Conservation (phyloP, 2,329 filamentous ascomycete species). For the Pestalotiopsis sp. region DNA sequence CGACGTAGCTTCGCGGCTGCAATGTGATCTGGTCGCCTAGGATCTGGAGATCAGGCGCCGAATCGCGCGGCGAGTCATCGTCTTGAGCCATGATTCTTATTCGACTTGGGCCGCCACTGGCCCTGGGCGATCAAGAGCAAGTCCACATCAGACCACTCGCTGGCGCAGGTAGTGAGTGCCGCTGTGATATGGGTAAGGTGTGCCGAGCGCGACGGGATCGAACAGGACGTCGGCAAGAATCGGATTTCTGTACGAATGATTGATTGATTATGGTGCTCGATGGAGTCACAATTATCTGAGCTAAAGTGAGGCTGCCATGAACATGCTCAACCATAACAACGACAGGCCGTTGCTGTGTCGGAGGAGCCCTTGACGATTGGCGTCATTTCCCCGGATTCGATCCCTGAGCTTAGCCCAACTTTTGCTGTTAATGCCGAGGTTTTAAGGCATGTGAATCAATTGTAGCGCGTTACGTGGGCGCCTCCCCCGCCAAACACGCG, state of each 20-base stretch:
- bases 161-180: neutral
- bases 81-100: constrained; percentile 38
- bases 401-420: neutral
- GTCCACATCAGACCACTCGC: neutral
- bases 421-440: neutral
- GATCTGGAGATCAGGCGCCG: constrained; percentile 77
- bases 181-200: neutral
- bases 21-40: constrained; percentile 74
- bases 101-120: constrained; percentile 1
- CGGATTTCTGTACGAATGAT: neutral
- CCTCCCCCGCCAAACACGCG: neutral
- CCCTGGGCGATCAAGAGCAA: neutral
- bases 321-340: neutral
- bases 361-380: neutral
- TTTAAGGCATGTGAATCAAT: neutral
- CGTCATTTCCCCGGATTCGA: constrained; percentile 8
- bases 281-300: neutral
- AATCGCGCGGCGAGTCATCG: constrained; percentile 44
- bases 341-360: neutral
- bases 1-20: constrained; percentile 70
- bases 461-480: neutral
- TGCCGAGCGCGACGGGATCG: neutral
- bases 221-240: neutral
- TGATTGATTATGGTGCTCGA: neutral
- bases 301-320: neutral